phyloP scores from a whole-genome alignment of 2,329 filamentous ascomycete species.

The Neophaeococcomyces mojaviensis region DNA sequence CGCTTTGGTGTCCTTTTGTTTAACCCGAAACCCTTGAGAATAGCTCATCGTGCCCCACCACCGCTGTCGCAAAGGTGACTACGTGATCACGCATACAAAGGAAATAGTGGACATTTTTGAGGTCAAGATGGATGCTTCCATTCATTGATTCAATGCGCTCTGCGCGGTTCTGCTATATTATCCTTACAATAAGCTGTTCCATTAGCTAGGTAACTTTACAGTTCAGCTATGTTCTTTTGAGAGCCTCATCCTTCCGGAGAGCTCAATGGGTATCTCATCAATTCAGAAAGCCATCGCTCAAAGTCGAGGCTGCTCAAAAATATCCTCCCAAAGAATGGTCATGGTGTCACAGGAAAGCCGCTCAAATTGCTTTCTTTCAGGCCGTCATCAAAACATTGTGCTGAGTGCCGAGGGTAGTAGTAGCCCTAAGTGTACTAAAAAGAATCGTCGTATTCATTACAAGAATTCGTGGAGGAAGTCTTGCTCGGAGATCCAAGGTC shows the following conservation, averaged over 20 bases:
- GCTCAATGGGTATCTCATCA: slow-evolving; percentile 6
- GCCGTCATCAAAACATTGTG: not conserved
- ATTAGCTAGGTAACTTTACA: not conserved
- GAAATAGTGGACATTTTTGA: too few species aligned
- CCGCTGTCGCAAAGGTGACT: too few species aligned
- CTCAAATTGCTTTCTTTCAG: too few species aligned
- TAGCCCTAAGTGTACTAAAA: not conserved
- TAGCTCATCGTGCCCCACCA: not conserved
- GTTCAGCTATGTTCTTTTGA: not conserved
- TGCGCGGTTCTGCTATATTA: not conserved
- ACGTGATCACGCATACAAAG: too few species aligned
- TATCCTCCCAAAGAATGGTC: too few species aligned
- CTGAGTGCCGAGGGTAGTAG: not conserved
- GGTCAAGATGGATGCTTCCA: too few species aligned
- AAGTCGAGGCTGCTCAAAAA: too few species aligned
- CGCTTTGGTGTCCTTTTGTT: not conserved
- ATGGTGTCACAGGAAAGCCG: too few species aligned
- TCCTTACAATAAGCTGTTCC: slow-evolving; percentile 3
- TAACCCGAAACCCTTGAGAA: not conserved
- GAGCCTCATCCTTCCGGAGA: not conserved
- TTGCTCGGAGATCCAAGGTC: slow-evolving; percentile 56
- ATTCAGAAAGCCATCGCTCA: too few species aligned
- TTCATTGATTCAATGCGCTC: not conserved
- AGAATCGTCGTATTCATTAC: slow-evolving; percentile 8
- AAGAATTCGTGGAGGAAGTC: slow-evolving; percentile 27